A percentile compares a stretch with the other conserved stretches of the same genome.
Conservation (phyloP, 2,329 filamentous ascomycete genomes). For the Fusarium graminum region DNA sequence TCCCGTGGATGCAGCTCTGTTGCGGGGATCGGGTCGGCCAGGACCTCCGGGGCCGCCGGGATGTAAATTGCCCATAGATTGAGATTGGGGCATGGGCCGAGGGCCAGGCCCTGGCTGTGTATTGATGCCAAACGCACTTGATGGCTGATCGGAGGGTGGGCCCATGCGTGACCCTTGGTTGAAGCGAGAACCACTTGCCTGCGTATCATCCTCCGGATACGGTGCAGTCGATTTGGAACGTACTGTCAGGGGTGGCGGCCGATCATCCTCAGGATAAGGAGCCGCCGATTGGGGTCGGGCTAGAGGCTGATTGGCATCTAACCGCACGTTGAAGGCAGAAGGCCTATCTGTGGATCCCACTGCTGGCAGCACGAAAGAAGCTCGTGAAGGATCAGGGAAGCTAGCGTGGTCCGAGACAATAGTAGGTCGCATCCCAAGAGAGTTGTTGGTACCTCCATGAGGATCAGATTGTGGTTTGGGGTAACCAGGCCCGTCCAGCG, state of each 20-base stretch:
- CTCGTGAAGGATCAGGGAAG: conserved; percentile 63
- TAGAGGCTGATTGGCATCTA: conserved; percentile 54
- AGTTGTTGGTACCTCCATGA: conserved; percentile 50
- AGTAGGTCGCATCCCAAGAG: conserved; percentile 57
- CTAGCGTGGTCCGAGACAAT: conserved; percentile 57
- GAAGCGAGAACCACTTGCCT: conserved; percentile 55
- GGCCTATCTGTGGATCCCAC: conserved; percentile 52
- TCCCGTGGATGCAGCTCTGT: conserved; percentile 59
- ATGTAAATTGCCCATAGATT: conserved; percentile 63
- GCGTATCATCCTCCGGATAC: conserved; percentile 74
- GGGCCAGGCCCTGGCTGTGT: conserved; percentile 54
- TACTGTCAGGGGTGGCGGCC: conserved; percentile 62
- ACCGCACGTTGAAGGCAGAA: conserved; percentile 66
- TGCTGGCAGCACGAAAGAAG: conserved; percentile 52
- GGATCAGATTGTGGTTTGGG: conserved; percentile 36
- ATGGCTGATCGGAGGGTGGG: conserved; percentile 62
- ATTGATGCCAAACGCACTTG: conserved; percentile 68
- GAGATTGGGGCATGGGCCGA: conserved; percentile 57
- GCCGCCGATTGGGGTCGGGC: conserved; percentile 68
- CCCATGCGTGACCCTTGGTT: conserved; percentile 64
- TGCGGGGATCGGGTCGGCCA: conserved; percentile 55
- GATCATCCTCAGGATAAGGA: conserved; percentile 79
- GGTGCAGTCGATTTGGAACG: conserved; percentile 68
- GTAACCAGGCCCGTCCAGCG: conserved; percentile 39
- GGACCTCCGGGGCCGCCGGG: conserved; percentile 54